Evolutionary conservation across 1,284 basidiomycete species (phyloP), one percentile per base, ranked within the genome.

Genomic region (Puccinia triticina): DNA sequence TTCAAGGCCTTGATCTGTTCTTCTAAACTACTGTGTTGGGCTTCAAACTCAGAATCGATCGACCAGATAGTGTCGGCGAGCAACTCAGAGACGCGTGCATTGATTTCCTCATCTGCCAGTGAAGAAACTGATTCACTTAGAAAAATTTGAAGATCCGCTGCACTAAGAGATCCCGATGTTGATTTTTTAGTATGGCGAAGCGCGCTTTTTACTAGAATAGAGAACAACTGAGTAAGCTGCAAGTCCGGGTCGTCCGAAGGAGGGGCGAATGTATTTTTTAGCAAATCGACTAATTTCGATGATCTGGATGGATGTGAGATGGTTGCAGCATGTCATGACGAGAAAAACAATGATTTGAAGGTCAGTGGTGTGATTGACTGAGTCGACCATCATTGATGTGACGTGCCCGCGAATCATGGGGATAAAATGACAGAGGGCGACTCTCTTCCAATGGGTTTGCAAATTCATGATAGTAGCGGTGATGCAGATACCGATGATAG

Each of bases 1-100:
- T 66, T 66, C 34, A 77, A 61, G 53, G 46, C 21, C 64, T 78
- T 69, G 18, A 80, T 55, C 23, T 57, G 61, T 23, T 80, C 77
- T 61, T 80, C 67, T 53, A 67, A 55, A n/a, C 50, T 29, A 61
- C 46, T 72, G 14, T 61, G 32, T 57, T 72, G 66, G 21, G 53
- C 50, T 46, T 80, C 77, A 32, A 80, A n/a, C 48, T 71, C 66
- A 23, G 66, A 55, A 43, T 80, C 77, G 37, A 80, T 80, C 32
- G 69, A 71, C 77, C 77, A 80, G 71, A 80, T 80, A 26, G 67
- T 59, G n/a, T 80, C 77, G n/a, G 67, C 77, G 8, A 80, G 29
- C 21, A 72, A 46, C 69, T 80, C 67, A 37, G 77, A 80, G 40
- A 78, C 57, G 57, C 69, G 69, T 72, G 26, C 48, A 37, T 72